Percentiles rank a stretch among this genome's conserved stretches.
Conservation (phyloP, 352 stramenopile species). For the Thalassiosira mediterranea region DNA sequence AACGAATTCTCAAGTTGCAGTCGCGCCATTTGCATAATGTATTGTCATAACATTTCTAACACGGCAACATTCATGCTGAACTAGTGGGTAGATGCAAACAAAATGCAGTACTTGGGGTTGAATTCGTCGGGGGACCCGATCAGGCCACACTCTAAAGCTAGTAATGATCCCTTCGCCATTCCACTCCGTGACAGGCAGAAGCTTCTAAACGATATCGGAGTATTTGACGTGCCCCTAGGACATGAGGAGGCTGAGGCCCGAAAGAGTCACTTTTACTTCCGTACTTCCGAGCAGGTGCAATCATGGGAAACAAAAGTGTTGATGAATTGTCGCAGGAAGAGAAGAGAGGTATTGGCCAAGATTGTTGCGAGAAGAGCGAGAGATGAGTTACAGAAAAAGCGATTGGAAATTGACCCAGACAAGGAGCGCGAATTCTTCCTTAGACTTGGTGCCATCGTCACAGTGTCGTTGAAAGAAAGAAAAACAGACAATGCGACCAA, state of each 20-base stretch:
- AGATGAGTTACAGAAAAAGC: slow-evolving; percentile 4
- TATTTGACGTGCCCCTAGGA: slow-evolving; percentile 13
- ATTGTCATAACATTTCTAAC: no score
- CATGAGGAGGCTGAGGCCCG: neutral
- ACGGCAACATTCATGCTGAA: no score
- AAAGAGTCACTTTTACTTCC: slow-evolving; percentile 11
- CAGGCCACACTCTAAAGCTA: no score
- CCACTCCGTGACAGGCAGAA: no score
- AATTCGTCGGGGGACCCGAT: no score
- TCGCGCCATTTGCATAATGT: no score
- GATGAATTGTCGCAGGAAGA: neutral
- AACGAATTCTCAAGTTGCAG: neutral
- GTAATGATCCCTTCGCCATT: no score
- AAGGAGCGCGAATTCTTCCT: no score
- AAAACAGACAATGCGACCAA: neutral
- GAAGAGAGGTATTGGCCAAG: slow-evolving; percentile 6
- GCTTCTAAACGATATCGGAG: slow-evolving; percentile 11
- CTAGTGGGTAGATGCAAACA: no score
- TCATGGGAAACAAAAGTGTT: neutral
- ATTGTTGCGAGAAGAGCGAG: neutral
- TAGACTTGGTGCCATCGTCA: neutral
- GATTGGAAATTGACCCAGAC: no score
- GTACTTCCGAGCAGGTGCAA: neutral
- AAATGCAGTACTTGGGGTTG: no score
- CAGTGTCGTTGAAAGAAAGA: neutral